Base-by-base conservation (phyloP, 1,284 basidiomycete species). In the Hymenochaete sp. region DNA sequence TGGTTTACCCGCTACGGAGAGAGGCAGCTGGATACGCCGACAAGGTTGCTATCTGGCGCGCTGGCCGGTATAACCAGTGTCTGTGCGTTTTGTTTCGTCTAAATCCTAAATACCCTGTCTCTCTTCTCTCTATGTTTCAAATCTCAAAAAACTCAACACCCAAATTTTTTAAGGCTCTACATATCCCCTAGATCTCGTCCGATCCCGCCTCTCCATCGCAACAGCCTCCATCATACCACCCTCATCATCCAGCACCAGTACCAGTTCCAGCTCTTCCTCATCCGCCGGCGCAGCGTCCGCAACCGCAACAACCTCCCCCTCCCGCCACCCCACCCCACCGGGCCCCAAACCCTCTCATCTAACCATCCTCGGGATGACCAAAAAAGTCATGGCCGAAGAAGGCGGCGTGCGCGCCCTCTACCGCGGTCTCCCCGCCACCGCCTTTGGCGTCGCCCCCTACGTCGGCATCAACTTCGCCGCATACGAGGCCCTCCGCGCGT, bases 151-250 rank as follows among this genome's bases (percentile, higher is more conserved):
- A 31, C 10, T 14, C 28, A 31, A 31, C 9, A 10, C 10, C 25
- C 43, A 35, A 25, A 35, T 21, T 36, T 29, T 27, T 39, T 43
- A 52, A 85, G 88, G 84, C 52, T 77, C 87, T 25, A 97, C 93
- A 58, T 97, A 96, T 65, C 93, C 93, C 3, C 67, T 97, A 52
- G 93, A 97, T 62, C 78, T 97, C 44, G 87, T 97, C 18, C 78
- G 93, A 42, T 88, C 90, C n/a, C 76, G 93, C 38, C 70, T 97
- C 53, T 93, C 89, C 22, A 95, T 97, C 56, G 91, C 90, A 10
- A 92, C 90, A 2, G 87, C 85, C 26, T 81, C 82, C 40, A 73
- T 84, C 59, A 41, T 59, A 25, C 42, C 56, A 38, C 42, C 58
- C 8, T 16, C 55, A 24, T 39, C 57, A n/a, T 32, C n/a, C 54